Evolutionary conservation across 2,329 filamentous ascomycete species (phyloP), one percentile per base, ranked within the genome.

Genomic region (Colletotrichum camelliae): DNA sequence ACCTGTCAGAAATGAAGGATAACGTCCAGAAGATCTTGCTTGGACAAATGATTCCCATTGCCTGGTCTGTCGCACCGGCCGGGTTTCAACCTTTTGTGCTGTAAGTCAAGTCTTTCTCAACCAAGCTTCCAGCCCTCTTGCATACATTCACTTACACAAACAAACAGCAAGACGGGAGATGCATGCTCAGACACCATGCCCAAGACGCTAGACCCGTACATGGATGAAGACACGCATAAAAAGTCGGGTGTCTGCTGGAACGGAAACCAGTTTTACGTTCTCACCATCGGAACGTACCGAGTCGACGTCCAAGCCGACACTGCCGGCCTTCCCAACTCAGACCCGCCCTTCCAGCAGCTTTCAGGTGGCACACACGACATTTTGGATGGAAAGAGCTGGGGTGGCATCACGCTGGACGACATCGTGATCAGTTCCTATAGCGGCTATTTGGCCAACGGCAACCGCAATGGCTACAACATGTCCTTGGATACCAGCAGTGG

Each of bases 21-120:
- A 8, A 18, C 4, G 43, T 74, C 3, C 31, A 74, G 43, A 74
- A 8, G 12, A 48, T 74, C 33, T 33, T 74, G 16, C 12, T 71
- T 2, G 72, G 67, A 3, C 72, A 74, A 4, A 74, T 74, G 72
- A 71, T 74, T 27, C 72, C 72, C 4, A n/a, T 65, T 21, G 72
- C 72, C 1, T 71, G 67, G 72, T 33, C 33, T 1, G 43, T 60
- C 0, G 67, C 72, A 7, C 67, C 72, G 18, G 72, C 72, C 3
- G 67, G 15, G 3, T 65, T 52, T 7, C 5, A 5, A 1, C 58
- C 72, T 7, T 74, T 74, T n/a, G 39, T 71, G 10, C 43, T 74
- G 72, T 74, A 43, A 62, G 70, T 62, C 61, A 16, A 8, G 6
- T 5, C 10, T 29, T 4, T 3, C 9, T 15, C 29, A 1, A 24